These are phyloP conservation scores for Hypoxylon sp. DNA, from an alignment of 2,329 filamentous ascomycete species.

Conservation along the genomic window DNA sequence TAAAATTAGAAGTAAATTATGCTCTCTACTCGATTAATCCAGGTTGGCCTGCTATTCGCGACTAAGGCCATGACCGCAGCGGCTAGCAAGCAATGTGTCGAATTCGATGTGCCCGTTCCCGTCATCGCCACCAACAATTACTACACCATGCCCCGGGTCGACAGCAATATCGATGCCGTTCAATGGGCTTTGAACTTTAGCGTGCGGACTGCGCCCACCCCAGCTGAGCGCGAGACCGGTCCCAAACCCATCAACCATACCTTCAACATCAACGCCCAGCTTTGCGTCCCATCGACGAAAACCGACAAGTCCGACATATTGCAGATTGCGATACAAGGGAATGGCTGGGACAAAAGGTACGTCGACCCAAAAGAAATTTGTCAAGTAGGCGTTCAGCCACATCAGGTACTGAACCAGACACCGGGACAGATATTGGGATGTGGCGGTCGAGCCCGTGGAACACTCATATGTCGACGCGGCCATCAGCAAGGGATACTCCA, in stretches of 20 bases:
- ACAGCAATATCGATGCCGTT: slow-evolving; percentile 49
- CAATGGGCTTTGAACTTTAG: slow-evolving; percentile 45
- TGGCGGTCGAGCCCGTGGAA: slow-evolving; percentile 49
- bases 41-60: background rate
- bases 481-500: slow-evolving; percentile 55
- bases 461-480: slow-evolving; percentile 56
- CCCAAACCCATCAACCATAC: background rate
- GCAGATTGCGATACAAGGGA: background rate
- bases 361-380: background rate
- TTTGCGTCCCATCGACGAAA: background rate
- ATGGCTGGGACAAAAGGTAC: background rate
- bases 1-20: background rate
- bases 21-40: background rate
- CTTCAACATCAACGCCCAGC: background rate
- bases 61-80: background rate
- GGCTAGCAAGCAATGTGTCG: slow-evolving; percentile 3
- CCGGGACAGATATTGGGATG: slow-evolving; percentile 1
- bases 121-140: slow-evolving; percentile 27
- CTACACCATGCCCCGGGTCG: slow-evolving; percentile 45
- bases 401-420: background rate
- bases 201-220: slow-evolving; percentile 34
- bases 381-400: background rate
- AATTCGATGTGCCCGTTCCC: slow-evolving; percentile 17
- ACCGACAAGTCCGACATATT: background rate
- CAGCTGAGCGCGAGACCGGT: background rate